Evolutionary conservation across 1,139 yeast species (phyloP).

Genomic region (Scheffersomyces insectosa): DNA sequence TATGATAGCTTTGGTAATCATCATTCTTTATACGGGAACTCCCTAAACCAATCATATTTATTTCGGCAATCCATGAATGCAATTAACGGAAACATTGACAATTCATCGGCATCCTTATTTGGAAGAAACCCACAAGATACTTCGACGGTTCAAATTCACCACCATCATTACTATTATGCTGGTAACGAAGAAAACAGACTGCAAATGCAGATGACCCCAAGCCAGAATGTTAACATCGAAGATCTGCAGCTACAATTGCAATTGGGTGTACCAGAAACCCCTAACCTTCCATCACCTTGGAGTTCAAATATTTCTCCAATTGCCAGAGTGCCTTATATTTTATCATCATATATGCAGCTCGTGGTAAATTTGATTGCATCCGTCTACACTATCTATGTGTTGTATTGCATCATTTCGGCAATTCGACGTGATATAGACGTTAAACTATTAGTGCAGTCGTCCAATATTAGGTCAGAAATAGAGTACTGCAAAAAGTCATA

Average conservation of each 20-base stretch:
- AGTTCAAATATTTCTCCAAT: constrained; percentile 35
- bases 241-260: constrained; percentile 1
- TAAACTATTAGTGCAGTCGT: constrained; percentile 43
- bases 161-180: constrained; percentile 42
- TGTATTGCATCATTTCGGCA: constrained; percentile 44
- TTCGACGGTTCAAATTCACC: constrained; percentile 36
- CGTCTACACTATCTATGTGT: constrained; percentile 41
- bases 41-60: constrained; percentile 12
- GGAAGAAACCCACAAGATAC: neutral
- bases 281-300: constrained; percentile 54
- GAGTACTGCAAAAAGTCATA: constrained; percentile 53
- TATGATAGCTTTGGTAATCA: constrained; percentile 8
- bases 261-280: constrained; percentile 4
- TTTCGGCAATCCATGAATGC: constrained; percentile 10
- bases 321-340: constrained; percentile 47
- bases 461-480: constrained; percentile 39
- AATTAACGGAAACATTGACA: neutral
- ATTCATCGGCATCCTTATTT: neutral
- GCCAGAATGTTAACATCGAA: neutral
- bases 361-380: constrained; percentile 48
- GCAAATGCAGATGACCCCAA: constrained; percentile 6
- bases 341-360: constrained; percentile 61
- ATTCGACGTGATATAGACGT: constrained; percentile 53
- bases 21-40: constrained; percentile 9
- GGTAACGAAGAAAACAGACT: neutral